Evolutionary conservation across 208 protist genomes (phyloP).

Genomic region (Leishmania amazonensis): DNA sequence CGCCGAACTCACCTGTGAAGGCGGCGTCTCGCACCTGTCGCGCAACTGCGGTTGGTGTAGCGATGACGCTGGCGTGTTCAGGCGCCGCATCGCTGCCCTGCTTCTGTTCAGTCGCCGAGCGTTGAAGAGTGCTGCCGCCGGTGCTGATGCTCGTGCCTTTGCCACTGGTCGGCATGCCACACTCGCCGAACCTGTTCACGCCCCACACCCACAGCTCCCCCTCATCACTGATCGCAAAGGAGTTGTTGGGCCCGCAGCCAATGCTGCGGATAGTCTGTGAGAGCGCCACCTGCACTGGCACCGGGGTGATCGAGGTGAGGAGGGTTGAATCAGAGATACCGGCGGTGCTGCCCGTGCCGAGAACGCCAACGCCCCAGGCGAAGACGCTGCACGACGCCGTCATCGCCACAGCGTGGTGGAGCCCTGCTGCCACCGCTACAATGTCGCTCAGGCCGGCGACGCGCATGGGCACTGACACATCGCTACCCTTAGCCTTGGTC

Average conservation of each 20-base stretch:
- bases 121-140: neutral
- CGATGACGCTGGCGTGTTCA: slow-evolving; percentile 7
- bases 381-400: slow-evolving; percentile 54
- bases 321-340: neutral
- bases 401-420: slow-evolving; percentile 68
- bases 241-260: slow-evolving; percentile 67
- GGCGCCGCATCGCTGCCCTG: neutral
- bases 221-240: slow-evolving; percentile 64
- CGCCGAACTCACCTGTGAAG: slow-evolving; percentile 43
- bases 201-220: slow-evolving; percentile 83
- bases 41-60: slow-evolving; percentile 44
- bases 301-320: slow-evolving; percentile 10
- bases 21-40: slow-evolving; percentile 62
- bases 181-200: slow-evolving; percentile 55
- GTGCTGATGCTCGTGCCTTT: neutral
- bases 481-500: neutral
- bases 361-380: slow-evolving; percentile 60
- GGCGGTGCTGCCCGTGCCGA: slow-evolving; percentile 40
- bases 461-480: slow-evolving; percentile 23
- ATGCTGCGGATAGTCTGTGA: slow-evolving; percentile 52
- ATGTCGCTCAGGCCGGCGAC: slow-evolving; percentile 41
- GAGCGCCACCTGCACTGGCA: slow-evolving; percentile 54
- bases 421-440: slow-evolving; percentile 56
- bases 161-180: slow-evolving; percentile 30
- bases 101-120: neutral